Evolutionary conservation across 805 yeast genomes (phyloP), one percentile per base, ranked within the genome.

Genomic region (Candida dajiaensis): DNA sequence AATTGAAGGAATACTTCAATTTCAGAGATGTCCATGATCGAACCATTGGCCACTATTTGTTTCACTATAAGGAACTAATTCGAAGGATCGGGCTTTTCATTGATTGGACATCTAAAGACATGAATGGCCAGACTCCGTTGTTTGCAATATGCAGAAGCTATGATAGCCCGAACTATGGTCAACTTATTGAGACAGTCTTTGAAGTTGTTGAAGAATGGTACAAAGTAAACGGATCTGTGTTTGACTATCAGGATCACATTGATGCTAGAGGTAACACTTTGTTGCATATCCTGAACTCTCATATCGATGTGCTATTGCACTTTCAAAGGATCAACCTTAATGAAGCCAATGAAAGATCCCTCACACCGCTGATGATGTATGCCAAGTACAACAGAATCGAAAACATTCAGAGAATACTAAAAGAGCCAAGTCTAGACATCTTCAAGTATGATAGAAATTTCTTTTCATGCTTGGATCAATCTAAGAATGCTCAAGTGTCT

Each of bases 231-330:
- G 46, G 53, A 3, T 55, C 58, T 4, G 40, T 44, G 1, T 69
- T 81, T 42, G 69, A 76, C 49, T 74, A 76, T 50, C 68, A 68
- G 39, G 81, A 79, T 25, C 97, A 92, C 59, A 67, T 78, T 8
- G 97, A 92, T 58, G 64, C 61, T 20, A 74, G 78, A 46, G 92
- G 92, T 0, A 89, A 89, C 59, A 80, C 94, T 0, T 58, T 92
- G 3, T 66, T 92, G 28, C 98, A 92, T 64, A 74, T 85, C 3
- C 67, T 88, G 26, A 75, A 77, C 42, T 73, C 74, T 13, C 73
- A 76, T 15, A 62, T 86, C 25, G 58, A 64, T 26, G 50, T 66
- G 2, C 51, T 80, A 11, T 55, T 81, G 35, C 50, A 57, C 7
- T 55, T 62, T 7, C 63, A 72, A 6, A 56, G 55, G 9, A 51